These are phyloP conservation scores for Talaromyces sp. DNA, from an alignment of 2,329 filamentous ascomycete species.

Conservation along the genomic window DNA sequence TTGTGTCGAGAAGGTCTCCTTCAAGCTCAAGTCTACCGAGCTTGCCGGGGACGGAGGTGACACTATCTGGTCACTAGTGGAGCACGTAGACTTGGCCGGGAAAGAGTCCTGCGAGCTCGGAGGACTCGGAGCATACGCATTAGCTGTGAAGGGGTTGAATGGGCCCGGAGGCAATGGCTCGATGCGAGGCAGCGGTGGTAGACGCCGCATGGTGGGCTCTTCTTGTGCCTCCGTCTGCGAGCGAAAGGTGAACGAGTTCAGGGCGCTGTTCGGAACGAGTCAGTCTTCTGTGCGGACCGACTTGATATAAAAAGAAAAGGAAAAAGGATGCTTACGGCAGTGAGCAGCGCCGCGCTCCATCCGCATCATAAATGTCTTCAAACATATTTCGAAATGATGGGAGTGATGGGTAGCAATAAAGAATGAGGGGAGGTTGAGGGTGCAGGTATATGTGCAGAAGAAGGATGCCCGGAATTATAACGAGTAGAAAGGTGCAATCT, in stretches of 20 bases:
- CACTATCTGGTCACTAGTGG: constrained; percentile 19
- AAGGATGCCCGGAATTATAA: background rate
- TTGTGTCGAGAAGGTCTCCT: constrained; percentile 26
- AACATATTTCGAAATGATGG: constrained; percentile 20
- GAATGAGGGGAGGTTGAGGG: background rate
- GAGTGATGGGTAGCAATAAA: background rate
- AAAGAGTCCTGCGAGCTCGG: constrained; percentile 29
- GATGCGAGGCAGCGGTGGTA: constrained; percentile 33
- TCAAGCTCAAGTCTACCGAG: constrained; percentile 33
- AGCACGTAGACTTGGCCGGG: constrained; percentile 24
- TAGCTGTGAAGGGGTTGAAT: constrained; percentile 31
- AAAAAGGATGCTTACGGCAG: constrained; percentile 26
- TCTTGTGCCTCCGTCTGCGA: constrained; percentile 16
- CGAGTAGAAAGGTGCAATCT: background rate
- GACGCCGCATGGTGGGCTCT: constrained; percentile 30
- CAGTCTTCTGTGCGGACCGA: constrained; percentile 1
- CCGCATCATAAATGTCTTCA: constrained; percentile 26
- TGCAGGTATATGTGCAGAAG: constrained; percentile 1
- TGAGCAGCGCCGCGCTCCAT: constrained; percentile 28
- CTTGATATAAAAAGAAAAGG: background rate
- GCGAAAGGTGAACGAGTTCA: constrained; percentile 20
- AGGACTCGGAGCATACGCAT: constrained; percentile 25
- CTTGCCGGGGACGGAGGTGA: constrained; percentile 34
- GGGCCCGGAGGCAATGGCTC: constrained; percentile 34
- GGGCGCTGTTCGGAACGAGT: constrained; percentile 13